A percentile compares a stretch with the other conserved stretches of the same genome.
phyloP scores from a whole-genome alignment of 1,284 basidiomycete species.

The Trichosporon asahii region DNA sequence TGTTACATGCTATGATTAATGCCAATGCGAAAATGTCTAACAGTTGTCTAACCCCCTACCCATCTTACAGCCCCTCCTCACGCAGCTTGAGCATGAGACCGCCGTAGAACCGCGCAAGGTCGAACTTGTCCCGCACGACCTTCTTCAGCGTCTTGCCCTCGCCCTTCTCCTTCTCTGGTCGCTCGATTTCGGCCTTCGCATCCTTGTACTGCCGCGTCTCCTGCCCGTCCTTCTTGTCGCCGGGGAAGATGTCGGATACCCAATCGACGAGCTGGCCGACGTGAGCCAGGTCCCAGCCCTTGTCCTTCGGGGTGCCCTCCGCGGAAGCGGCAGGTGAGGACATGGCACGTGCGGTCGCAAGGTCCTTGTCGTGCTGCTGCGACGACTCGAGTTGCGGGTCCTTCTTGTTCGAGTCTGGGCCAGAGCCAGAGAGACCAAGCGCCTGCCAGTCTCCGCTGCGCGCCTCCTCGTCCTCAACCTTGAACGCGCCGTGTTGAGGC shows the following conservation, averaged over 20 bases:
- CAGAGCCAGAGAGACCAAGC: neutral
- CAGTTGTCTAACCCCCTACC: neutral
- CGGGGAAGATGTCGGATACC: conserved; percentile 49
- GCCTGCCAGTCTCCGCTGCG: conserved; percentile 25
- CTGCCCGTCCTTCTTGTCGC: conserved; percentile 26
- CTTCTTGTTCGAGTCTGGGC: conserved; percentile 13
- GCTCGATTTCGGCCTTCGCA: conserved; percentile 42
- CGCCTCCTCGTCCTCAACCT: conserved; percentile 31
- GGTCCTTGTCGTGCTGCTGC: conserved; percentile 22
- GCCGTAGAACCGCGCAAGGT: conserved; percentile 51
- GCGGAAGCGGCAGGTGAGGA: conserved; percentile 13
- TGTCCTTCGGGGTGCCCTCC: neutral
- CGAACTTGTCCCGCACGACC: conserved; percentile 49
- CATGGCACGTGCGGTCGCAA: conserved; percentile 24
- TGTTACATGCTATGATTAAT: conserved; percentile 12
- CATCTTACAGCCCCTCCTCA: conserved; percentile 46
- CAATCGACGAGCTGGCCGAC: conserved; percentile 52
- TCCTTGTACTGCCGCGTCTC: conserved; percentile 45
- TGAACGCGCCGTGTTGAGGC: conserved; percentile 33
- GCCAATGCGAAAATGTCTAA: neutral
- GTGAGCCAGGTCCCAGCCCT: conserved; percentile 45
- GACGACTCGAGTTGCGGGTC: conserved; percentile 20
- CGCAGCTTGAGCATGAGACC: conserved; percentile 51
- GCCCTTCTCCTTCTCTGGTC: conserved; percentile 16
- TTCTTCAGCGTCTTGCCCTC: conserved; percentile 31